These are phyloP conservation scores for Macrolepiota dolichaula DNA, from an alignment of 768 basidiomycete species.

Conservation along the genomic window DNA sequence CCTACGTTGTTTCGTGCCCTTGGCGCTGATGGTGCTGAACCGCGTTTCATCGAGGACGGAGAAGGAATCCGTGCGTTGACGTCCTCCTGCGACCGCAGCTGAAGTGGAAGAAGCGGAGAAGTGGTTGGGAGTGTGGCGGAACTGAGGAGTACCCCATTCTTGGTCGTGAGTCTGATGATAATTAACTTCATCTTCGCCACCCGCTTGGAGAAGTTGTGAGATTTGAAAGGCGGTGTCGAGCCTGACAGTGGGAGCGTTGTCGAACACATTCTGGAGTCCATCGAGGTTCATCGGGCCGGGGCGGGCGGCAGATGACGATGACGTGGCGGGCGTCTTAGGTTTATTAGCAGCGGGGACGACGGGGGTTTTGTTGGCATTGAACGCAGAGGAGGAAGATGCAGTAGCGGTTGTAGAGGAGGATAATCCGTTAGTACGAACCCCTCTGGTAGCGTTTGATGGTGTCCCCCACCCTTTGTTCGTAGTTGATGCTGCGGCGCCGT, in stretches of 20 bases:
- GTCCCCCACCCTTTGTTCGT: conserved; percentile 1
- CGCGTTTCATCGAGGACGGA: conserved; percentile 7
- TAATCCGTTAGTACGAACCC: neutral
- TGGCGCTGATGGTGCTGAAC: conserved; percentile 6
- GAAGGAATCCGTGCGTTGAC: conserved; percentile 6
- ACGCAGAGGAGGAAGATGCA: neutral
- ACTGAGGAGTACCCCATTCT: conserved; percentile 5
- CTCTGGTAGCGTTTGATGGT: neutral
- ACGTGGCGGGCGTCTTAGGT: neutral
- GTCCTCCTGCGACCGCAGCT: neutral
- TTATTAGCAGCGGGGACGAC: neutral
- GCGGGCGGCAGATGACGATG: neutral
- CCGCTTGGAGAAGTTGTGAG: conserved; percentile 1
- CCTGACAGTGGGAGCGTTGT: neutral
- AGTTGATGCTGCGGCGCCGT: conserved; percentile 21
- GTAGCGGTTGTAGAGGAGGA: neutral
- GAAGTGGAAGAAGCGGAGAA: neutral
- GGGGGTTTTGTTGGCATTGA: neutral
- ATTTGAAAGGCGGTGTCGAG: conserved; percentile 7
- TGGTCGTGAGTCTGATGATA: neutral
- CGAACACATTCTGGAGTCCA: neutral
- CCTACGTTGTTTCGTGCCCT: neutral
- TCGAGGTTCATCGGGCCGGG: neutral
- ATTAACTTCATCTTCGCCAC: neutral
- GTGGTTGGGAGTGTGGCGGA: neutral